These are phyloP conservation scores for Basidioascus undulatus DNA, from an alignment of 768 basidiomycete genomes.

Conservation along the genomic window DNA sequence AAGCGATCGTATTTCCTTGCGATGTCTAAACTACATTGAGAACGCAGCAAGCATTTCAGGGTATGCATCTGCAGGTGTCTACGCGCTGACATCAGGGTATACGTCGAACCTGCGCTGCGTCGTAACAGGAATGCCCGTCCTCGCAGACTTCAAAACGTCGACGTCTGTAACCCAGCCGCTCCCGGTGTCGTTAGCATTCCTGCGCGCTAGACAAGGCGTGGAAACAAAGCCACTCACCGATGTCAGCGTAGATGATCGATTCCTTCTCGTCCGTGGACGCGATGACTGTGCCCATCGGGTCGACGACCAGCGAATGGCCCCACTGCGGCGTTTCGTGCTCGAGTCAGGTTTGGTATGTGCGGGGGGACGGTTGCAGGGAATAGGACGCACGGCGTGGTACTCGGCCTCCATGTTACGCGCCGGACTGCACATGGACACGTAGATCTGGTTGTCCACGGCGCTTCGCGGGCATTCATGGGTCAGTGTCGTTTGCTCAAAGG, in stretches of 20 bases:
- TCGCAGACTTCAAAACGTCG: slow-evolving; percentile 34
- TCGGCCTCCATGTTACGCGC: slow-evolving; percentile 56
- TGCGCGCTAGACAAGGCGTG: background rate
- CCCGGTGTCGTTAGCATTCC: background rate
- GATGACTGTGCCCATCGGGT: slow-evolving; percentile 56
- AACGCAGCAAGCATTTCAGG: too few species aligned
- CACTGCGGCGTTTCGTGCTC: slow-evolving; percentile 26
- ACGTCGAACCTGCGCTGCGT: slow-evolving; percentile 78
- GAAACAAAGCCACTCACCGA: slow-evolving; percentile 32
- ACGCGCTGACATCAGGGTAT: slow-evolving; percentile 59
- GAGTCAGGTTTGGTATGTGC: too few species aligned
- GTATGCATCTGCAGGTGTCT: too few species aligned
- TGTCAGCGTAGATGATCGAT: slow-evolving; percentile 49
- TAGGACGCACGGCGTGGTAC: slow-evolving; percentile 39
- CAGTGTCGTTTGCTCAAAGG: background rate
- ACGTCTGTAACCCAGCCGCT: slow-evolving; percentile 27
- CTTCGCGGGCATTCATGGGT: slow-evolving; percentile 22
- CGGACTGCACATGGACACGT: slow-evolving; percentile 82
- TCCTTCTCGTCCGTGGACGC: slow-evolving; percentile 52
- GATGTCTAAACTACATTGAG: too few species aligned
- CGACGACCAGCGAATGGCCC: slow-evolving; percentile 77
- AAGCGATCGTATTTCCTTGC: too few species aligned
- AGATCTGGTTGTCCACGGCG: slow-evolving; percentile 93
- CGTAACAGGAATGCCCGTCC: slow-evolving; percentile 75
- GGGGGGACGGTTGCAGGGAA: too few species aligned